Evolutionary conservation across 345 rosid genomes (phyloP).

Genomic region (Crucihimalaya himalaica): DNA sequence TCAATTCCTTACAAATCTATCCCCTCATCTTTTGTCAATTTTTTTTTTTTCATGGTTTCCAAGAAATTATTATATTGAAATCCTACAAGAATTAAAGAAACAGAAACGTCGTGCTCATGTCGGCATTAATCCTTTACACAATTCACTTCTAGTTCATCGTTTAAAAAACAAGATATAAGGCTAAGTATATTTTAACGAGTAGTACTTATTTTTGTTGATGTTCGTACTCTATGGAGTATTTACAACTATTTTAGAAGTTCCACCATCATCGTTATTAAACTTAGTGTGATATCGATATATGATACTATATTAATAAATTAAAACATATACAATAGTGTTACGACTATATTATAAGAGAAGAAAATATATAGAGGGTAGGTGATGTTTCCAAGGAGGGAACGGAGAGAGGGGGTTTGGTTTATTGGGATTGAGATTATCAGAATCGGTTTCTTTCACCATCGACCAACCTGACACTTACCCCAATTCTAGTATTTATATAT

Average conservation of each 20-base stretch:
- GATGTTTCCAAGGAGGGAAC: conserved; percentile 41
- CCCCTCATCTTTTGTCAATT: conserved; percentile 22
- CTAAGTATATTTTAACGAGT: too few relatives aligned
- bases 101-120: conserved; percentile 17
- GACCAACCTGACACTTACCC: conserved; percentile 23
- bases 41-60: background rate
- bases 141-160: background rate
- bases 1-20: background rate
- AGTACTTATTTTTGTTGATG: too few relatives aligned
- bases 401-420: conserved; percentile 16
- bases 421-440: conserved; percentile 36
- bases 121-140: background rate
- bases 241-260: background rate
- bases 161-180: too few relatives aligned
- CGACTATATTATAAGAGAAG: background rate
- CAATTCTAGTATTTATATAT: background rate
- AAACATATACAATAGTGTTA: background rate
- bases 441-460: conserved; percentile 35
- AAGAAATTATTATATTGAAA: background rate
- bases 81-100: background rate
- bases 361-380: conserved; percentile 12
- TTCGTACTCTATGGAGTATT: too few relatives aligned
- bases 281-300: background rate
- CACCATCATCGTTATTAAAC: background rate
- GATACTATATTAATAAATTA: background rate